Percentiles rank a stretch among this genome's conserved stretches.
Evolutionary conservation across 768 basidiomycete genomes (phyloP).

Genomic region (Thelephora aurantiotincta): DNA sequence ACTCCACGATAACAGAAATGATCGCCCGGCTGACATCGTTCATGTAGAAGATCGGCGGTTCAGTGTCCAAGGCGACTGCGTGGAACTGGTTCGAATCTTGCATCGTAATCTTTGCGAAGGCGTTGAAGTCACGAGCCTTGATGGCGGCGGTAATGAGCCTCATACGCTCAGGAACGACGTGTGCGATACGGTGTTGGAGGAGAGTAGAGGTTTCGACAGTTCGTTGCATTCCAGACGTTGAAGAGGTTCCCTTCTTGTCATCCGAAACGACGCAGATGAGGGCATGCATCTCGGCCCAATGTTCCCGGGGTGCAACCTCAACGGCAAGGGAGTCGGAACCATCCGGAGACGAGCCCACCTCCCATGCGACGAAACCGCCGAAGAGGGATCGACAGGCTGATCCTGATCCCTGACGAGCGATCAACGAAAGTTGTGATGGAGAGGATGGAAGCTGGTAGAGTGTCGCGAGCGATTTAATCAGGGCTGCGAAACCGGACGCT

Average conservation of each 20-base stretch:
- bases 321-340: slow-evolving; percentile 84
- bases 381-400: slow-evolving; percentile 97
- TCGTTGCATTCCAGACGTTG: slow-evolving; percentile 94
- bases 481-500: slow-evolving; percentile 92
- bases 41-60: slow-evolving; percentile 98
- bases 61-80: slow-evolving; percentile 91
- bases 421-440: slow-evolving; percentile 75
- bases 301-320: slow-evolving; percentile 66
- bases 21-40: slow-evolving; percentile 95
- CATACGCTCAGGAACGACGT: slow-evolving; percentile 87
- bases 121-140: slow-evolving; percentile 61
- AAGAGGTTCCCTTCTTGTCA: slow-evolving; percentile 91
- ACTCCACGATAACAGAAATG: slow-evolving; percentile 80
- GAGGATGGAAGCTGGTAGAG: slow-evolving; percentile 73
- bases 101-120: slow-evolving; percentile 90
- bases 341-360: slow-evolving; percentile 48
- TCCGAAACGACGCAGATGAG: slow-evolving; percentile 95
- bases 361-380: slow-evolving; percentile 96
- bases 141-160: slow-evolving; percentile 70
- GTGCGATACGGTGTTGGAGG: slow-evolving; percentile 75
- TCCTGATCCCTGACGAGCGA: slow-evolving; percentile 94
- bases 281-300: slow-evolving; percentile 96
- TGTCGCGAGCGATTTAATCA: slow-evolving; percentile 76
- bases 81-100: slow-evolving; percentile 98
- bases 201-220: slow-evolving; percentile 87